These are phyloP conservation scores for Podospora bellae-mahoneyi DNA, from an alignment of 495 filamentous ascomycete species.

Conservation along the genomic window DNA sequence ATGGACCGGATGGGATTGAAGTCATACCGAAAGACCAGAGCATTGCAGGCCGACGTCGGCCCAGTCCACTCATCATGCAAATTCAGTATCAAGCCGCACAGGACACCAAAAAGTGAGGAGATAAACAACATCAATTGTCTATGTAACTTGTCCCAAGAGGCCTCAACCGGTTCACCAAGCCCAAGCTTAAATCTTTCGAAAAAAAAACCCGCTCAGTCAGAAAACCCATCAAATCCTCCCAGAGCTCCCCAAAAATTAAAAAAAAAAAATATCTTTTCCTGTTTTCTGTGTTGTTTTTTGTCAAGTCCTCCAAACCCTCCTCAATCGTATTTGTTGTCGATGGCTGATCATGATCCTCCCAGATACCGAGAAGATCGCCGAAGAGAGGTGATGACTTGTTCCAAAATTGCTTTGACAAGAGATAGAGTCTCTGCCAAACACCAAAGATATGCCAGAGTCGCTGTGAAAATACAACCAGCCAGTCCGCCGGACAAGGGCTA, in stretches of 20 bases:
- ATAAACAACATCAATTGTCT: neutral
- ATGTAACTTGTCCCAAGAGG: constrained; percentile 12
- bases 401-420: constrained; percentile 1
- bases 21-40: no score
- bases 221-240: neutral
- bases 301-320: neutral
- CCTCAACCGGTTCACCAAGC: constrained; percentile 3
- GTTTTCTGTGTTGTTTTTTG: neutral
- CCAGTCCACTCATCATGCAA: no score
- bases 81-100: no score
- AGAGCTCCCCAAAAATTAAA: neutral
- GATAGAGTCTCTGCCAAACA: neutral
- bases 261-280: neutral
- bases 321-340: neutral
- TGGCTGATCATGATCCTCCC: neutral
- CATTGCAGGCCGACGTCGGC: no score
- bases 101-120: neutral
- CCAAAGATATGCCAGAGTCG: neutral
- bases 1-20: no score
- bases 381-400: neutral
- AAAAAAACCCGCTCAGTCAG: neutral
- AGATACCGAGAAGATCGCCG: neutral
- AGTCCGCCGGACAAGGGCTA: constrained; percentile 28
- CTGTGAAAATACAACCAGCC: neutral
- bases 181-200: neutral